A percentile compares a stretch with the other conserved stretches of the same genome.
Conservation (phyloP, 2,329 filamentous ascomycete genomes). For the Apiospora sp. region DNA sequence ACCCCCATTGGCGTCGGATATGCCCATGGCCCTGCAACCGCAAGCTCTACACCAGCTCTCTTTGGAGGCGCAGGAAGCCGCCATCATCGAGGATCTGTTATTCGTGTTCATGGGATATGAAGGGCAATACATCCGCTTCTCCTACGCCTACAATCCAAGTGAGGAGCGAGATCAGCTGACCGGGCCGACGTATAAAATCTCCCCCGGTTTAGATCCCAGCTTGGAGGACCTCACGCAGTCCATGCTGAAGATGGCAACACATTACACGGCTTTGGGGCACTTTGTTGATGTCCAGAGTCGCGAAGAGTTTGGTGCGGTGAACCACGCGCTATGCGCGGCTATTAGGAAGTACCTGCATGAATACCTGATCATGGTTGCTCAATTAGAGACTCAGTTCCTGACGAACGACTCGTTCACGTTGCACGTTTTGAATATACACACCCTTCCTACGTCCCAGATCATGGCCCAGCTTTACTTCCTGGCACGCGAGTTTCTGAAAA, state of each 20-base stretch:
- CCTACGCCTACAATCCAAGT: conserved; percentile 80
- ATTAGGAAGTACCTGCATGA: conserved; percentile 92
- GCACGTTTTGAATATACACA: conserved; percentile 91
- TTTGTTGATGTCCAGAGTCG: conserved; percentile 95
- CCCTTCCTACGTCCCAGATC: conserved; percentile 88
- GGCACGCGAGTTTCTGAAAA: conserved; percentile 85
- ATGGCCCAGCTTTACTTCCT: conserved; percentile 89
- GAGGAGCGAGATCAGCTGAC: conserved; percentile 87
- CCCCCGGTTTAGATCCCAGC: conserved; percentile 88
- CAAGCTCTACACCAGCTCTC: conserved; percentile 73
- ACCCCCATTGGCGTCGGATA: conserved; percentile 78
- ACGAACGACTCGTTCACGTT: conserved; percentile 90
- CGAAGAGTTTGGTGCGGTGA: conserved; percentile 92
- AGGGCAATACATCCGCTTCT: conserved; percentile 94
- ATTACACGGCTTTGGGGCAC: conserved; percentile 89
- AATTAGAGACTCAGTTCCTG: conserved; percentile 91
- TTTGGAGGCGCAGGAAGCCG: conserved; percentile 83
- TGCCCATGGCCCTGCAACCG: conserved; percentile 74
- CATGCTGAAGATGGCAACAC: conserved; percentile 93
- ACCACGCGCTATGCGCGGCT: conserved; percentile 94
- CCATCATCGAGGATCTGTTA: conserved; percentile 87
- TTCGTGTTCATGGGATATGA: conserved; percentile 99
- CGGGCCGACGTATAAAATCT: conserved; percentile 81
- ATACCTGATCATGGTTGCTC: conserved; percentile 90
- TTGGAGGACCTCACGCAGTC: conserved; percentile 85